A percentile compares a stretch with the other conserved stretches of the same genome.
These are phyloP conservation scores for Pulveroboletus sp. DNA, from an alignment of 768 basidiomycete species.

Conservation along the genomic window DNA sequence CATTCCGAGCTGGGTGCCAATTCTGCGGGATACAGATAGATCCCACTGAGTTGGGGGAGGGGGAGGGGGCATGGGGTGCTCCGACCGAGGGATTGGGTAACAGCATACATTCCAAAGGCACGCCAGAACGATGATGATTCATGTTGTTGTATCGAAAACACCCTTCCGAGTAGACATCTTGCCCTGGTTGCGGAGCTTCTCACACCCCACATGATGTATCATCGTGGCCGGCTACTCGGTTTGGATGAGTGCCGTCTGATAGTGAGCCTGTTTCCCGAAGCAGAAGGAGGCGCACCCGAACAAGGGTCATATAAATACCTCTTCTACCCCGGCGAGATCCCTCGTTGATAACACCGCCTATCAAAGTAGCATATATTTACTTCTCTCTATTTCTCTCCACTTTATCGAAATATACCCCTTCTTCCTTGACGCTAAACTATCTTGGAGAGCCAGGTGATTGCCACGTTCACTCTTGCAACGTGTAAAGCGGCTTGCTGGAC, in stretches of 20 bases:
- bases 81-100: too few relatives aligned
- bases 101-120: too few relatives aligned
- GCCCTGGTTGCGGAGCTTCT: background rate
- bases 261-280: background rate
- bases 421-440: background rate
- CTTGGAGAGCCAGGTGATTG: background rate
- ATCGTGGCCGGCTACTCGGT: background rate
- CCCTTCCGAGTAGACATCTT: too few relatives aligned
- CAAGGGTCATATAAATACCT: slow-evolving; percentile 13
- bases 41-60: too few relatives aligned
- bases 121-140: too few relatives aligned
- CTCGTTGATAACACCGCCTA: background rate
- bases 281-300: slow-evolving; percentile 10
- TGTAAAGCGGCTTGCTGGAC: background rate
- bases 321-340: background rate
- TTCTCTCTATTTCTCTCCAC: background rate
- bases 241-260: slow-evolving; percentile 1
- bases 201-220: too few relatives aligned
- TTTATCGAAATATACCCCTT: background rate
- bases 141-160: too few relatives aligned
- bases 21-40: too few relatives aligned
- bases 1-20: too few relatives aligned
- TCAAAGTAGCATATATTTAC: background rate
- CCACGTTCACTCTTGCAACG: slow-evolving; percentile 6
- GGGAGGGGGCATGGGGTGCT: too few relatives aligned